Base-by-base conservation (phyloP, 805 yeast species). In the Barnettozyma sp. region DNA sequence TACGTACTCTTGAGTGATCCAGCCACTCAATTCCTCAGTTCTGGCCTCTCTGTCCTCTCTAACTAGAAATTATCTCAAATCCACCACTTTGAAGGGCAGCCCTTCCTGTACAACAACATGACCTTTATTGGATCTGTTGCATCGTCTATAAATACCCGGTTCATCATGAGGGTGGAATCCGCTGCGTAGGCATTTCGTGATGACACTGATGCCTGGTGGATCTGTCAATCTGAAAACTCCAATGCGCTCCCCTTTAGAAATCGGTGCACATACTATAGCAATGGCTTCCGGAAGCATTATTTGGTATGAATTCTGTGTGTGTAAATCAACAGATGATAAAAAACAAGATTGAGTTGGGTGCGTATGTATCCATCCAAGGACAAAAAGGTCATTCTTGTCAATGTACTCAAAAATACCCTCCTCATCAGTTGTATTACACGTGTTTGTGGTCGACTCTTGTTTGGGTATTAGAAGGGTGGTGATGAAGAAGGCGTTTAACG, bases 261-360 rank as follows among this genome's bases (percentile, higher is more conserved):
- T 60, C 10, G 84, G 84, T 1, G 85, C 68, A 48, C 81, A 73
- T 1, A 78, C 85, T 20, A 78, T 66, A 11, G 84, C 84, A 21
- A 78, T 67, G 0, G 82, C 78, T 51, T 78, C 85, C 19, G 80
- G 77, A 12, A 78, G 59, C 84, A 78, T 77, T 33, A 76, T 65
- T 55, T 78, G 85, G 52, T 78, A 78, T 3, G 81, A 70, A 41
- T 71, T 72, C 42, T 78, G 84, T 2, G 84, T 78, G 54, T 78
- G 85, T 35, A 78, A 56, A 48, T 78, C 85, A 30, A 78, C 72
- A 1, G 82, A 73, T 10, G 80, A 72, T 53, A 78, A 55, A 50
- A 78, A 78, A 44, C 85, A 78, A n/a, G 81, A 62, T 50, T 78
- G 85, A 9, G 83, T 73, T 6, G 85, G 85, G 50, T 78, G 85